Evolutionary conservation across 179 eudicot species (phyloP).

Genomic region (Heliamphora pulchella): DNA sequence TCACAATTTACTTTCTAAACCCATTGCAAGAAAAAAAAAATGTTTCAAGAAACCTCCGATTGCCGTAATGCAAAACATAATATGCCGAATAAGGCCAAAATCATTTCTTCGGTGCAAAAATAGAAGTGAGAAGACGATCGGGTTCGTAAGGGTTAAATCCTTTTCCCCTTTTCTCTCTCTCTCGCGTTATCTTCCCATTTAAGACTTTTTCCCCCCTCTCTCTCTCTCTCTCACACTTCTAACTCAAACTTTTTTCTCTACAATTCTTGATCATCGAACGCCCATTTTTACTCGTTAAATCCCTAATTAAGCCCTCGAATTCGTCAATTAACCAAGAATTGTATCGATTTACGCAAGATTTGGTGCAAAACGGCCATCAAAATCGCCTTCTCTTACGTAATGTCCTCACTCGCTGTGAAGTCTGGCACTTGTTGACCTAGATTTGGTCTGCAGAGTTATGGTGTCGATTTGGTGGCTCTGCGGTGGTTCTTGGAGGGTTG

Average conservation of each 20-base stretch:
- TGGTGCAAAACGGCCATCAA: not conserved
- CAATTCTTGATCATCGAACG: not conserved
- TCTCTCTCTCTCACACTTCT: not conserved
- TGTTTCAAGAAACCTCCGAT: too few species aligned
- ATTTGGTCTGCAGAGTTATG: constrained; percentile 8
- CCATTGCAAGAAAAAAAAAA: too few species aligned
- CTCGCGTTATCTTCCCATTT: not conserved
- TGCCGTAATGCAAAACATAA: too few species aligned
- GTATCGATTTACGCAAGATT: not conserved
- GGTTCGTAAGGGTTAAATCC: too few species aligned
- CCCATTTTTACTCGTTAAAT: not conserved
- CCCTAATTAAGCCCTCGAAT: not conserved
- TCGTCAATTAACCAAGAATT: not conserved
- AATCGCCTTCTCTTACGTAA: not conserved
- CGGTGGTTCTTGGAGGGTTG: not conserved
- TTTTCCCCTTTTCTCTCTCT: not conserved
- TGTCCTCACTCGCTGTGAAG: not conserved
- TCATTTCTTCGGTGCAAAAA: too few species aligned
- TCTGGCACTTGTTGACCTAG: not conserved
- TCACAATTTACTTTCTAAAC: too few species aligned
- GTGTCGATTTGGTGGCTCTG: not conserved
- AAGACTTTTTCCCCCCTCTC: not conserved
- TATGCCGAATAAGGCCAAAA: too few species aligned
- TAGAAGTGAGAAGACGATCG: too few species aligned
- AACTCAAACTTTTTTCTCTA: not conserved